These are phyloP conservation scores for Tolypocladium endophyticum DNA, from an alignment of 2,329 filamentous ascomycete genomes.

Conservation along the genomic window DNA sequence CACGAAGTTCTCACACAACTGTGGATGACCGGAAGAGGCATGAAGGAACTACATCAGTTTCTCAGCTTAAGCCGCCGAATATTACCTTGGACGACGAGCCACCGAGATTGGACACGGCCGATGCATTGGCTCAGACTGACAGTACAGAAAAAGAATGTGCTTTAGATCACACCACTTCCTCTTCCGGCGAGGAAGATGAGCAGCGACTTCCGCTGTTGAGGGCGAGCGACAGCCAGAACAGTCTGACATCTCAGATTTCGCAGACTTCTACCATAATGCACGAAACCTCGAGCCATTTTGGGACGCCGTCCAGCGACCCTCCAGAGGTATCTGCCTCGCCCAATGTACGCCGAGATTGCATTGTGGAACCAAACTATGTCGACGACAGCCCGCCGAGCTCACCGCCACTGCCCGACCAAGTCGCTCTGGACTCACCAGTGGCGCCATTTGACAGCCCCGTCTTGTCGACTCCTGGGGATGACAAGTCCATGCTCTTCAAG, in stretches of 20 bases:
- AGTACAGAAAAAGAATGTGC: constrained; percentile 3
- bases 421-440: constrained; percentile 19
- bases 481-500: constrained; percentile 24
- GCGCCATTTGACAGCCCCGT: constrained; percentile 36
- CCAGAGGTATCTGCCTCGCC: constrained; percentile 35
- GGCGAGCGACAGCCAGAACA: constrained; percentile 17
- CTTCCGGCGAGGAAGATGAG: constrained; percentile 17
- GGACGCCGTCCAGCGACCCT: constrained; percentile 29
- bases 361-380: constrained; percentile 22
- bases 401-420: constrained; percentile 22
- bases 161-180: constrained; percentile 8
- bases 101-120: neutral
- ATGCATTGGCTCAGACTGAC: neutral
- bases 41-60: neutral
- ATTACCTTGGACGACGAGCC: neutral
- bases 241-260: constrained; percentile 22
- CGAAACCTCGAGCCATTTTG: constrained; percentile 25
- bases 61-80: neutral
- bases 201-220: constrained; percentile 25
- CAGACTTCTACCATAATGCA: constrained; percentile 28
- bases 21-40: neutral
- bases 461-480: constrained; percentile 27
- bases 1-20: neutral
- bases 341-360: constrained; percentile 14
- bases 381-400: constrained; percentile 38